Evolutionary conservation across 2,329 filamentous ascomycete species (phyloP), one percentile per base, ranked within the genome.

Genomic region (Tolypocladium capitatum): DNA sequence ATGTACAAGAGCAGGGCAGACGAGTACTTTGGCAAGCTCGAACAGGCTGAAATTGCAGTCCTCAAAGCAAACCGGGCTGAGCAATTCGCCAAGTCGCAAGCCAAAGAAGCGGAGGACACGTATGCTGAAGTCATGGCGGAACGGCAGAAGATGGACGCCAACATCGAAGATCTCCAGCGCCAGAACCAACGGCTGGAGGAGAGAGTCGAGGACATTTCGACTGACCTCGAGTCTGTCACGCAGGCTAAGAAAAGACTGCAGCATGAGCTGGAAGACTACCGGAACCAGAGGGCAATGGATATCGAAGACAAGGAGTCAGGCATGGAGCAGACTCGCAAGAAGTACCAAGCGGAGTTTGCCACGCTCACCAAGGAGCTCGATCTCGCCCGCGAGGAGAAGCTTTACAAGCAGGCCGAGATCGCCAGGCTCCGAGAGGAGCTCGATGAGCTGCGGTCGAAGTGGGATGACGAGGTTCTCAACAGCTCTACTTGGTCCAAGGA

Each of bases 401-500:
- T 72, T 68, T 96, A 71, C 76, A 91, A 76, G 77, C 88, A 92
- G 56, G 80, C 85, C 33, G 90, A 96, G 65, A 94, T 91, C 53
- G 78, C 84, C 16, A 82, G 88, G 41, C 75, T 98, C 46, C 84
- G 91, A n/a, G 91, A 97, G 62, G 92, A 98, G 66, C 80, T 97
- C 24, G 92, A 98, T 58, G 89, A 95, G 58, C 76, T 97, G 49
- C 82, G 92, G 55, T 89, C 83, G 56, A 97, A 97, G 69, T 97
- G 92, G 91, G 92, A 98, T 59, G 88, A 97, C 58, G 91, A 98
- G 67, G 88, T 97, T 11, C 79, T 97, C 56, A 97, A 97, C 68
- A 94, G 88, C 66, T 94, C 89, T 16, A 95, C 91, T 1, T 97
- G 92, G 90, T 90, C 90, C 13, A 98, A 98, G 70, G 91, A 98